These are phyloP conservation scores for Beauveria asiatica DNA, from an alignment of 2,329 filamentous ascomycete genomes.

Conservation along the genomic window DNA sequence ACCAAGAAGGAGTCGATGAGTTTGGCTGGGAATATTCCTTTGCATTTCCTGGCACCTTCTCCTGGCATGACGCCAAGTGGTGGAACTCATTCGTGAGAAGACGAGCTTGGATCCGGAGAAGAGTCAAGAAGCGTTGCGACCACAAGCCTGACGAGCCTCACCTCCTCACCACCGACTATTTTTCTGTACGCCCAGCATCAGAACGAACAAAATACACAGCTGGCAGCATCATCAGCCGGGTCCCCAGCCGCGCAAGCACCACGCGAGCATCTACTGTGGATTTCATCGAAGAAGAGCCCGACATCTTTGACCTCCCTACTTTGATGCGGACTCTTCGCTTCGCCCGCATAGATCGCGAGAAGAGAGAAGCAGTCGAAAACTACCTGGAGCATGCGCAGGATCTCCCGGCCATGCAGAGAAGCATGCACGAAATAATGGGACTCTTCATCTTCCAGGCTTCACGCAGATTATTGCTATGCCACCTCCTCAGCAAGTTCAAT, in stretches of 20 bases:
- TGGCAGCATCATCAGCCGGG: slow-evolving; percentile 26
- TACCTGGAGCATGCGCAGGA: slow-evolving; percentile 78
- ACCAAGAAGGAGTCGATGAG: slow-evolving; percentile 71
- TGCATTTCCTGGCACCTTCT: slow-evolving; percentile 64
- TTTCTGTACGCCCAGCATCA: slow-evolving; percentile 58
- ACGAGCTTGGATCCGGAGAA: slow-evolving; percentile 76
- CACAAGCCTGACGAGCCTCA: slow-evolving; percentile 47
- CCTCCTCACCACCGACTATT: slow-evolving; percentile 69
- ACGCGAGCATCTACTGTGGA: slow-evolving; percentile 30
- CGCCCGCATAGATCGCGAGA: slow-evolving; percentile 81
- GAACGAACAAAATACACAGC: slow-evolving; percentile 24
- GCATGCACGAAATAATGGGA: slow-evolving; percentile 79
- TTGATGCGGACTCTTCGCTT: slow-evolving; percentile 60
- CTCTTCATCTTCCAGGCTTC: slow-evolving; percentile 86
- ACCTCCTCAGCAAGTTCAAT: slow-evolving; percentile 9
- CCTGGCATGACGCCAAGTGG: slow-evolving; percentile 88
- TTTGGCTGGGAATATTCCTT: slow-evolving; percentile 97
- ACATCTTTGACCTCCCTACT: slow-evolving; percentile 55
- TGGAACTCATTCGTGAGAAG: slow-evolving; percentile 92
- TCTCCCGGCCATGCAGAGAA: slow-evolving; percentile 62
- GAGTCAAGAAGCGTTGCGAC: slow-evolving; percentile 50
- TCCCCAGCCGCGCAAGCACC: slow-evolving; percentile 29
- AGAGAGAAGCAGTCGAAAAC: slow-evolving; percentile 70
- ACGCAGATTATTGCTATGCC: slow-evolving; percentile 46
- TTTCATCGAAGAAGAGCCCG: slow-evolving; percentile 46